Conservation (phyloP, 176 grass and related monocot genomes). For the Cenchrus purpureus region DNA sequence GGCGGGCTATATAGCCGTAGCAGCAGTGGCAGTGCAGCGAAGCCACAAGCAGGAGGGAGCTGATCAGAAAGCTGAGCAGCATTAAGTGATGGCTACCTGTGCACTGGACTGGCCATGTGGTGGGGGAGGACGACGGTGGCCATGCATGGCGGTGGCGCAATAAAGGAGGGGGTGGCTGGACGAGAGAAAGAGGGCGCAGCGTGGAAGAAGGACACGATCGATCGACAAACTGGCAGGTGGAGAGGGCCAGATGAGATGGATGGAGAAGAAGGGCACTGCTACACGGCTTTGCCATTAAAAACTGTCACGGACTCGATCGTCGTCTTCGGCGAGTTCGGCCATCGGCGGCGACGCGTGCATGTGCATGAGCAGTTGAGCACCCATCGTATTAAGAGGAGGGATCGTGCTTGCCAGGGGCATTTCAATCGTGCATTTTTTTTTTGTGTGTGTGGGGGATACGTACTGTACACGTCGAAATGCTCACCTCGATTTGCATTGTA, state of each 20-base stretch:
- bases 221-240: constrained; percentile 18
- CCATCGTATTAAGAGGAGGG: not conserved
- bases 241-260: not conserved
- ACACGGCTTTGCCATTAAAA: not conserved
- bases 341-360: constrained; percentile 9
- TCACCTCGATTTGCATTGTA: not conserved
- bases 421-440: not conserved
- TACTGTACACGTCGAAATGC: not conserved
- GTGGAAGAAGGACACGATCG: not conserved
- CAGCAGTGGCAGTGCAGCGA: not conserved
- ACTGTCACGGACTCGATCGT: not conserved
- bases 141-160: constrained; percentile 43
- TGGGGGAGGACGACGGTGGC: not conserved
- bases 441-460: too few relatives aligned
- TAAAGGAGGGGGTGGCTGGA: constrained; percentile 28
- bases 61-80: not conserved
- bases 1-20: constrained; percentile 34
- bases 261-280: constrained; percentile 4
- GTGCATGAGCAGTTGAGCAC: not conserved
- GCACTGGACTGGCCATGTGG: constrained; percentile 50
- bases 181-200: constrained; percentile 29
- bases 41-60: not conserved
- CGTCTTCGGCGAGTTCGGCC: not conserved
- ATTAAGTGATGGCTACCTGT: constrained; percentile 35
- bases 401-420: not conserved